Conservation (phyloP, 164 flowering plant species). For the Akebia trifoliata region DNA sequence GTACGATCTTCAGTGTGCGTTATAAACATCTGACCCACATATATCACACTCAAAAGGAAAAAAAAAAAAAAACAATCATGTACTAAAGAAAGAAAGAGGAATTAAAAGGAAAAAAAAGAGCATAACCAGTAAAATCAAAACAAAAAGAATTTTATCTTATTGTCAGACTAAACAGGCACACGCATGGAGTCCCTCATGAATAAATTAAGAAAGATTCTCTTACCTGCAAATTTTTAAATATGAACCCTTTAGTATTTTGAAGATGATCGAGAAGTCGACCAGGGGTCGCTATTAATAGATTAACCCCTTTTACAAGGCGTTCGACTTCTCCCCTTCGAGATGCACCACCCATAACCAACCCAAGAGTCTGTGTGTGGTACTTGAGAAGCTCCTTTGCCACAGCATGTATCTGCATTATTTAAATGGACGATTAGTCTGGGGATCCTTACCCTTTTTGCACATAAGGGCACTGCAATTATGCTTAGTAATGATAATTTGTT, state of each 20-base stretch:
- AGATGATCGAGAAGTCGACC: conserved; percentile 98
- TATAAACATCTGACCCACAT: too few relatives aligned
- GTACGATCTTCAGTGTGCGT: too few relatives aligned
- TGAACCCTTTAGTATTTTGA: conserved; percentile 79
- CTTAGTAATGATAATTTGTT: neutral
- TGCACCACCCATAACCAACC: conserved; percentile 86
- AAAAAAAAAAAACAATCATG: too few relatives aligned
- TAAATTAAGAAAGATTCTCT: neutral
- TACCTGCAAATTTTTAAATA: conserved; percentile 81
- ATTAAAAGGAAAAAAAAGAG: too few relatives aligned
- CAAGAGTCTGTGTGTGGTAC: conserved; percentile 82
- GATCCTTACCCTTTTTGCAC: neutral
- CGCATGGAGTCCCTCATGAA: too few relatives aligned
- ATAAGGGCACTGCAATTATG: neutral
- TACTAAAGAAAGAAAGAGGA: too few relatives aligned
- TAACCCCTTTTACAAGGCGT: conserved; percentile 79
- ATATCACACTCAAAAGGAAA: too few relatives aligned
- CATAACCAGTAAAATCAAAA: too few relatives aligned
- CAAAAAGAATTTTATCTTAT: too few relatives aligned
- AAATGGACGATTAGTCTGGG: neutral
- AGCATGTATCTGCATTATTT: conserved; percentile 67
- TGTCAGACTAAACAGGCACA: neutral
- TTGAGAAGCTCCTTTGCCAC: conserved; percentile 91
- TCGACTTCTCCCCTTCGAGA: conserved; percentile 83
- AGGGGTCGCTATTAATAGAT: conserved; percentile 86